Conservation (phyloP, 2,329 filamentous ascomycete species). For the Exophiala phaeomuriformis region DNA sequence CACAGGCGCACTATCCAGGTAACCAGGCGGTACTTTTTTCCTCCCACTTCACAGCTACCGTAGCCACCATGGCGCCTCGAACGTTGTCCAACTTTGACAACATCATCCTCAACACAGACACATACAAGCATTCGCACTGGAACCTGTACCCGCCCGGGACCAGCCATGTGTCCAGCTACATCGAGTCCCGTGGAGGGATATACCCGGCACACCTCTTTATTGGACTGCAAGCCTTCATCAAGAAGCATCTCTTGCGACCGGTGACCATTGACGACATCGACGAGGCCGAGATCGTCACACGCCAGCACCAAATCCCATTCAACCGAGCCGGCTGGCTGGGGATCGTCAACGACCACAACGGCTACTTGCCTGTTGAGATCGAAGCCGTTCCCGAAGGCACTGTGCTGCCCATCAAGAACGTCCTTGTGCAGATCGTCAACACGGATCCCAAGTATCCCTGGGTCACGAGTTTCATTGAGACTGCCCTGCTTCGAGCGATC, state of each 20-base stretch:
- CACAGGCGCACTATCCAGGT: neutral
- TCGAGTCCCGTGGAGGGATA: neutral
- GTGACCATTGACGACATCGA: neutral
- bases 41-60: neutral
- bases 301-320: neutral
- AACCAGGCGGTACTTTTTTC: neutral
- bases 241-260: neutral
- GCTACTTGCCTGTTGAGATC: neutral
- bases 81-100: neutral
- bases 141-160: neutral
- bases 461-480: neutral
- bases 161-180: neutral
- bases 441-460: neutral
- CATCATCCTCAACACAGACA: neutral
- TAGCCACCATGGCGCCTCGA: neutral
- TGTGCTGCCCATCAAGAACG: neutral
- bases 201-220: neutral
- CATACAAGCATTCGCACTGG: neutral
- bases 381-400: neutral
- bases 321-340: neutral
- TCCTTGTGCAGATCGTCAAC: neutral
- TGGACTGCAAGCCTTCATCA: neutral
- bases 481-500: neutral
- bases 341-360: neutral
- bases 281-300: neutral